Evolutionary conservation across 2,329 filamentous ascomycete species (phyloP), one percentile per base, ranked within the genome.

Genomic region (Sphaceloma murrayae): DNA sequence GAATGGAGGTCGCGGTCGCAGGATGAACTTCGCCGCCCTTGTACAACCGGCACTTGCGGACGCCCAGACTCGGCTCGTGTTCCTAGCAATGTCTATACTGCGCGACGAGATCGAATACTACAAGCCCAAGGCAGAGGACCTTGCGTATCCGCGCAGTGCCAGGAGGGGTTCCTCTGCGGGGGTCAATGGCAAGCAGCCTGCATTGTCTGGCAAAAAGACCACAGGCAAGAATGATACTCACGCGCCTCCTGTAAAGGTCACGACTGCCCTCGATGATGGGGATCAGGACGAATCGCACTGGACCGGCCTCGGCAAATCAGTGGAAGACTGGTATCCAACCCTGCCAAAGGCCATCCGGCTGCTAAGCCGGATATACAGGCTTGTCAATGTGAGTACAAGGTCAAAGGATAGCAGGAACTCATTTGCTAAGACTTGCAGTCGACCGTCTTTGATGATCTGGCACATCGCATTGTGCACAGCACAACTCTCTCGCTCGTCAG

Each of bases 401-500:
- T 43, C n/a, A n/a, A n/a, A 21, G 5, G 42, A 58, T 48, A 43
- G 19, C 46, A 30, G 49, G 21, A 19, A 38, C 30, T 33, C 31
- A 13, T 18, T 24, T 43, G 57, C 55, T 51, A 51, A 47, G 51
- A 47, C 13, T 5, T 51, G 14, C 44, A 77, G 73, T 78, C 77
- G 46, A 76, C 74, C 16, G 76, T 82, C 30, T 82, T 82, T 54
- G 78, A 82, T 52, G 80, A 85, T 53, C 69, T 85, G 3, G 80
- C 80, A 4, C 81, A 85, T 58, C 78, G 79, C 55, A 91, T 96
- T 52, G 85, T 98, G 18, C 83, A 89, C 56, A 85, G 93, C 62
- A 91, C 88, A 1, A 95, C 88, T 0, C 67, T 81, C 42, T 87
- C 88, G 3, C 74, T 98, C 13, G 77, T 87, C 51, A 74, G 79